These are phyloP conservation scores for Ampelomyces quisqualis DNA, from an alignment of 2,329 filamentous ascomycete genomes.

Conservation along the genomic window DNA sequence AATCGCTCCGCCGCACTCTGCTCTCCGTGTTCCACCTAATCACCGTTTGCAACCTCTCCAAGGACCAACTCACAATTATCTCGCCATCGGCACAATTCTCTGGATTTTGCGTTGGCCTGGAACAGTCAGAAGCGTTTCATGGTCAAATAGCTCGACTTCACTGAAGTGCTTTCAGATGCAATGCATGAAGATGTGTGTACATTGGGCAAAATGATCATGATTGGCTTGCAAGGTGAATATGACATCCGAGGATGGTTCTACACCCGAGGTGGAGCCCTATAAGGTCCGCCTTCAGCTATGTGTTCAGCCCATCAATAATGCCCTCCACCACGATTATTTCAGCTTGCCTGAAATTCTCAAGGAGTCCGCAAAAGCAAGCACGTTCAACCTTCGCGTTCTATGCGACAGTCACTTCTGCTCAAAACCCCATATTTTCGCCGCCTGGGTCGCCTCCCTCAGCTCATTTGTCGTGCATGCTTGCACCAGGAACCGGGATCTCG, in stretches of 20 bases:
- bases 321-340: neutral
- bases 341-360: neutral
- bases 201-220: constrained; percentile 33
- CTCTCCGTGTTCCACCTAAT: constrained; percentile 52
- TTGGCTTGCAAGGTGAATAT: constrained; percentile 29
- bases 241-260: constrained; percentile 36
- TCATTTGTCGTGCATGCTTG: constrained; percentile 2
- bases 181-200: constrained; percentile 32
- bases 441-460: neutral
- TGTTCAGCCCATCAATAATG: neutral
- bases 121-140: constrained; percentile 33
- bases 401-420: too few relatives aligned
- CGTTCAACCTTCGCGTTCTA: too few relatives aligned
- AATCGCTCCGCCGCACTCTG: constrained; percentile 56
- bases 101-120: constrained; percentile 38
- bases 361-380: too few relatives aligned
- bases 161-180: constrained; percentile 22
- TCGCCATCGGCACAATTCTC: constrained; percentile 15
- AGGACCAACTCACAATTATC: constrained; percentile 11
- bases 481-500: constrained; percentile 11
- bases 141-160: constrained; percentile 33
- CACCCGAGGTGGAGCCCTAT: constrained; percentile 19
- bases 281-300: neutral
- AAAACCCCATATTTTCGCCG: neutral
- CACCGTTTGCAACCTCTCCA: constrained; percentile 23